Conservation (phyloP, 1,139 yeast species). For the Ogataea hybrid region DNA sequence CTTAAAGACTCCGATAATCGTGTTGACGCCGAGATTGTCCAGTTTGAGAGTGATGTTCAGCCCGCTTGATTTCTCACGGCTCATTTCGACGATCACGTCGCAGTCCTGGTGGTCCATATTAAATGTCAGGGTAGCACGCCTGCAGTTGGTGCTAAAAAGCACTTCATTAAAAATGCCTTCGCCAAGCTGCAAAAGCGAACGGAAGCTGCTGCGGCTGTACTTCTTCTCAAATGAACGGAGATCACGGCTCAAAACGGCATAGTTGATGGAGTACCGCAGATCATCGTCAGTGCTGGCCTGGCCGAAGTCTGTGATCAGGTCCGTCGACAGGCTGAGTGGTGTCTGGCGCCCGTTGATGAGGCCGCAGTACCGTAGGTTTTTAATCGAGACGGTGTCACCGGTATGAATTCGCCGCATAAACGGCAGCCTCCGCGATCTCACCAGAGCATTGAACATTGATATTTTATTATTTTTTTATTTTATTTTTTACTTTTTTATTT, state of each 20-base stretch:
- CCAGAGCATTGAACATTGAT: constrained; percentile 1
- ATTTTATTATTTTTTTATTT: not conserved
- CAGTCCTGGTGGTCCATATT: constrained; percentile 15
- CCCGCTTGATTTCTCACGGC: constrained; percentile 3
- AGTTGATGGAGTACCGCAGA: constrained; percentile 76
- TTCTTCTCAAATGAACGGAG: constrained; percentile 50
- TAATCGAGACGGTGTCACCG: constrained; percentile 25
- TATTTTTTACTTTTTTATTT: not conserved
- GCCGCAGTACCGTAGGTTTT: constrained; percentile 18
- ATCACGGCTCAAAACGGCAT: constrained; percentile 76
- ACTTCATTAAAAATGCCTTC: constrained; percentile 47
- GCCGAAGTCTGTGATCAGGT: constrained; percentile 65
- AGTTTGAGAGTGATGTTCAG: constrained; percentile 37
- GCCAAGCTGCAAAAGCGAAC: constrained; percentile 56
- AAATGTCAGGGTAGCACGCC: constrained; percentile 16
- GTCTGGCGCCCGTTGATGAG: constrained; percentile 11
- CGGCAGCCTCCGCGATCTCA: not conserved
- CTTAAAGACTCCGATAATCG: constrained; percentile 88
- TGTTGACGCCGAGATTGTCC: constrained; percentile 55
- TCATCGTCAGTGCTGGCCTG: constrained; percentile 76
- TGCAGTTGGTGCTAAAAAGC: constrained; percentile 19
- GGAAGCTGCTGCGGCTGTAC: constrained; percentile 47
- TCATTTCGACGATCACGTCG: constrained; percentile 17
- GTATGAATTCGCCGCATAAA: constrained; percentile 2
- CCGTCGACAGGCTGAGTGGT: constrained; percentile 31